Base-by-base conservation (phyloP, 345 rosid species). In the Citropsis articulata region DNA sequence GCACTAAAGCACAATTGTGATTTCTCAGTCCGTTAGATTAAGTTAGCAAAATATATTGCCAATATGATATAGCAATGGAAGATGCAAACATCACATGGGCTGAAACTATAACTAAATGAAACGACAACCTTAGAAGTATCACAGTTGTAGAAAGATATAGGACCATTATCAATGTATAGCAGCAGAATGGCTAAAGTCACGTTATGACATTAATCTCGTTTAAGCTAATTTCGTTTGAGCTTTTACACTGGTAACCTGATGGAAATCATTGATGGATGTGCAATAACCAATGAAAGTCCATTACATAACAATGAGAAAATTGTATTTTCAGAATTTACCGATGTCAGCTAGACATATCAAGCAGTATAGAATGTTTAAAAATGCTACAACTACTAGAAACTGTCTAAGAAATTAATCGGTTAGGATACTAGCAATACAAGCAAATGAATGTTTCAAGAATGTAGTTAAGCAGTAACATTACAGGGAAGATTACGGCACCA, bases 401-500 rank as follows among this genome's bases (percentile, higher is more conserved):
- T 7, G 40, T 6, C 22, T 40, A n/a, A 7, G 25, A 72, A n/a
- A 35, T 38, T 60, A 21, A 16, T 42, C 9, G 30, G 19, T 14
- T 66, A 66, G 55, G 64, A 75, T 66, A 48, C 18, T 55, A 55
- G 50, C 4, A 66, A 35, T 25, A 35, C 72, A 42, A 69, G 27
- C 35, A 74, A 78, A 60, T 50, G 35, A 60, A 64, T 55, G 57
- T 53, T 69, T 63, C 31, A 55, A 82, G 78, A 80, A 85, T 70
- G 86, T 80, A 82, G 35, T 25, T 65, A 83, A 75, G 40, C 62
- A 79, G 72, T 50, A 72, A 66, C 60, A 72, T 86, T 83, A 88
- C 89, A 88, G 81, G 89, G 89, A 77, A 84, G 84, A 78, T 86
- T 86, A 63, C 89, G 85, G 50, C 83, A 85, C 86, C 81, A 86